Conservation (phyloP, 2,329 filamentous ascomycete species). For the Arthrobotrys iridis region DNA sequence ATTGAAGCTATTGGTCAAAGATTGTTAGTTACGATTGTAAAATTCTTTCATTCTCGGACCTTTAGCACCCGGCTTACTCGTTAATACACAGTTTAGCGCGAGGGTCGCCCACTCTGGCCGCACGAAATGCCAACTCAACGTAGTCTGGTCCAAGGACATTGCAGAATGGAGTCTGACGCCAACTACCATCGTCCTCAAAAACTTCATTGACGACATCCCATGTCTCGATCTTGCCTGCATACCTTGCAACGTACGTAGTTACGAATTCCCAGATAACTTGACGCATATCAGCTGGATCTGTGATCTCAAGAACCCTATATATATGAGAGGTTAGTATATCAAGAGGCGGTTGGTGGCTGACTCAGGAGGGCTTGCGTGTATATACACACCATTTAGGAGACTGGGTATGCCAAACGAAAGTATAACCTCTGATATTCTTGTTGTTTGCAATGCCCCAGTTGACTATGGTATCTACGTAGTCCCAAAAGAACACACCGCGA, state of each 20-base stretch:
- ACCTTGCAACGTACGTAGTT: constrained; percentile 68
- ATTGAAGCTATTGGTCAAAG: constrained; percentile 67
- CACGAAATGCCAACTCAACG: constrained; percentile 74
- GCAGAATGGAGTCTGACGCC: constrained; percentile 72
- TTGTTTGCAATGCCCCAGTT: constrained; percentile 69
- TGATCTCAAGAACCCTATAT: constrained; percentile 61
- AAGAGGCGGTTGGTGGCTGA: too few relatives aligned
- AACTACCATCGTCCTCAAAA: constrained; percentile 67
- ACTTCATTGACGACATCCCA: constrained; percentile 74
- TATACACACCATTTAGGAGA: not conserved
- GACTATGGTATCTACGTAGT: constrained; percentile 69
- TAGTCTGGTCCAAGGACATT: constrained; percentile 76
- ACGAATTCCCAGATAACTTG: constrained; percentile 70
- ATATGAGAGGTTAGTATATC: too few relatives aligned
- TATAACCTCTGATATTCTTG: constrained; percentile 72
- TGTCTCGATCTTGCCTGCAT: constrained; percentile 71
- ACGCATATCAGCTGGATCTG: constrained; percentile 66
- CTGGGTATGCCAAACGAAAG: not conserved
- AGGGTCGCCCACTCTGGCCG: constrained; percentile 74
- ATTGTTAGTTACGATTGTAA: too few relatives aligned
- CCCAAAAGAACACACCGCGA: constrained; percentile 67
- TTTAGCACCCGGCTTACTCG: constrained; percentile 65
- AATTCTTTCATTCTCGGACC: not conserved
- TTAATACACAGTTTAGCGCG: constrained; percentile 78
- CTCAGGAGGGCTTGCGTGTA: too few relatives aligned